Conservation (phyloP, 352 stramenopile genomes). For the Globisporangium uncinulatum region DNA sequence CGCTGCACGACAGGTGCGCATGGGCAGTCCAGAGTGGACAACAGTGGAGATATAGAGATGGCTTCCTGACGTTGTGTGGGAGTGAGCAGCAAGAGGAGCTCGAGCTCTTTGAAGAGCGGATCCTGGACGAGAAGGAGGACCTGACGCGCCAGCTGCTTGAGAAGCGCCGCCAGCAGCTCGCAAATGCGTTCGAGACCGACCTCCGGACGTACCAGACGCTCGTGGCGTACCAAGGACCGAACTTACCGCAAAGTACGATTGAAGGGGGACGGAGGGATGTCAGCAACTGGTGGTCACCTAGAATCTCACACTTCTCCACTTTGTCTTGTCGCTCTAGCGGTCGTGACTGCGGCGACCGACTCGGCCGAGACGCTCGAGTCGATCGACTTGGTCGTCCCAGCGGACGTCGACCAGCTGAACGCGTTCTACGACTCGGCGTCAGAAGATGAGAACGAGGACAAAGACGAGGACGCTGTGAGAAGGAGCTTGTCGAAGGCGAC, state of each 20-base stretch:
- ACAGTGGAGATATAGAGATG: neutral
- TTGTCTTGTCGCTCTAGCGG: slow-evolving; percentile 6
- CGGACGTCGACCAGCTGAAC: slow-evolving; percentile 50
- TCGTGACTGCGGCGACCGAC: slow-evolving; percentile 5
- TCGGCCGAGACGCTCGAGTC: slow-evolving; percentile 54
- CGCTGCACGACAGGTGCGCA: slow-evolving; percentile 36
- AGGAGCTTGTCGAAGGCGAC: no score
- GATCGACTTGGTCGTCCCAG: slow-evolving; percentile 63
- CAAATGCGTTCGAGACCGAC: slow-evolving; percentile 66
- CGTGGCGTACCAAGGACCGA: slow-evolving; percentile 45
- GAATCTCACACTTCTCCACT: neutral
- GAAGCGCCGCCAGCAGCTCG: slow-evolving; percentile 43
- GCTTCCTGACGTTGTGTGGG: neutral
- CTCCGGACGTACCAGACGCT: slow-evolving; percentile 78
- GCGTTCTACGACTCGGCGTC: slow-evolving; percentile 55
- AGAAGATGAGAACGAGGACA: slow-evolving; percentile 7
- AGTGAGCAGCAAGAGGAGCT: slow-evolving; percentile 55
- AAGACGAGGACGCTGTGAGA: slow-evolving; percentile 1
- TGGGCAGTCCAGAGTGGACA: no score
- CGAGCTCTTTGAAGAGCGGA: slow-evolving; percentile 58
- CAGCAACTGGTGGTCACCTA: no score
- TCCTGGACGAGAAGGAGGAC: slow-evolving; percentile 60
- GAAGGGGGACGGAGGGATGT: neutral
- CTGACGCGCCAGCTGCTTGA: slow-evolving; percentile 53
- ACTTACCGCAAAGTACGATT: slow-evolving; percentile 10